Conservation (phyloP, 2,329 filamentous ascomycete species). For the Leptographium flavum region DNA sequence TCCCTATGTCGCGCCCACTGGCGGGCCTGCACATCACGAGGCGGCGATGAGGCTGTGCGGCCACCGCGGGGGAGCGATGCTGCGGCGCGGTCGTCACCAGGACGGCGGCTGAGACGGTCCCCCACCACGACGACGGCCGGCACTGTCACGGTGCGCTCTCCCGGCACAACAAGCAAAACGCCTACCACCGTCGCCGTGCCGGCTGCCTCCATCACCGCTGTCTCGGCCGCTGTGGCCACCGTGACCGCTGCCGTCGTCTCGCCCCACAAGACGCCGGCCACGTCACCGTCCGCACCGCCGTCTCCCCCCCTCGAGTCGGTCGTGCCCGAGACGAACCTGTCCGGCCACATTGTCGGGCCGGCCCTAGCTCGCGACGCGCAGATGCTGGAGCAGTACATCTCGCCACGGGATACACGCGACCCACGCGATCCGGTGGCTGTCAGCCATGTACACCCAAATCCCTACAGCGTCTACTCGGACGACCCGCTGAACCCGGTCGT, state of each 20-base stretch:
- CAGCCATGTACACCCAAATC: conserved; percentile 2
- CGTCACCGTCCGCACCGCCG: neutral
- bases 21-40: conserved; percentile 6
- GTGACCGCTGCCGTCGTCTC: no score
- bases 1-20: conserved; percentile 29
- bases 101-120: no score
- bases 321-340: neutral
- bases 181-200: no score
- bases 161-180: no score
- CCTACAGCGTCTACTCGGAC: conserved; percentile 5
- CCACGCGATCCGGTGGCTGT: neutral
- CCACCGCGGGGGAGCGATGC: no score
- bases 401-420: no score
- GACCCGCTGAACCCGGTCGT: conserved; percentile 4
- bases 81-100: no score
- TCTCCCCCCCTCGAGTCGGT: neutral
- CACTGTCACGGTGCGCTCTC: no score
- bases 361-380: conserved; percentile 3
- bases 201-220: neutral
- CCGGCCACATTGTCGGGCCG: conserved; percentile 2
- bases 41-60: no score
- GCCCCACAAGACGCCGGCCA: no score
- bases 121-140: no score
- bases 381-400: conserved; percentile 4
- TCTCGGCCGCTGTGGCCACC: no score